A percentile compares a stretch with the other conserved stretches of the same genome.
Conservation (phyloP, 163 green algal species). For the Scenedesmus sp. region DNA sequence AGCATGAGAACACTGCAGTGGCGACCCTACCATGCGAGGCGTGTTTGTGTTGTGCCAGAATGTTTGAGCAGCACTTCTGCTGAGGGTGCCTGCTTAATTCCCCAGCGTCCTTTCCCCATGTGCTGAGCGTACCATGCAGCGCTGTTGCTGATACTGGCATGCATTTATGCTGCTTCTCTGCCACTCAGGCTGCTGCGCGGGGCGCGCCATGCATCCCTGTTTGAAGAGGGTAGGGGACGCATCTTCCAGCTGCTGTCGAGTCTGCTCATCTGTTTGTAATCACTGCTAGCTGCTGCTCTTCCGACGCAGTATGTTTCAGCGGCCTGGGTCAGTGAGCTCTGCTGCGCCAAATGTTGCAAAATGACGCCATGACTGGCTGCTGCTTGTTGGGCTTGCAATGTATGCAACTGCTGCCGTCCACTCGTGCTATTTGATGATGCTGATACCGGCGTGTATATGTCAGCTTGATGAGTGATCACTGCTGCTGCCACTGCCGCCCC, state of each 20-base stretch:
- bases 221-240: neutral
- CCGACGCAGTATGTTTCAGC: neutral
- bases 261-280: neutral
- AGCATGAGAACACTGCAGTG: too few species aligned
- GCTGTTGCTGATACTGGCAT: neutral
- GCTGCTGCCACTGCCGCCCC: neutral
- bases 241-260: neutral
- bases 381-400: neutral
- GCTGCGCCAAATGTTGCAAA: neutral
- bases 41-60: neutral
- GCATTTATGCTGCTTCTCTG: neutral
- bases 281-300: neutral
- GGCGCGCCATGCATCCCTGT: neutral
- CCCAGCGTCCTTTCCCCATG: neutral
- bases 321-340: neutral
- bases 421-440: neutral
- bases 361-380: neutral
- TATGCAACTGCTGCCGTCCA: neutral
- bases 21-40: too few species aligned
- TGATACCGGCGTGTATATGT: neutral
- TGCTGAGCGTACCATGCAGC: neutral
- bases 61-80: neutral
- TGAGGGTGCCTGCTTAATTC: neutral
- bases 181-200: neutral
- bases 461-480: neutral